A percentile compares a stretch with the other conserved stretches of the same genome.
Conservation (phyloP, 495 filamentous ascomycete genomes). For the Trichoderma orchidacearum region DNA sequence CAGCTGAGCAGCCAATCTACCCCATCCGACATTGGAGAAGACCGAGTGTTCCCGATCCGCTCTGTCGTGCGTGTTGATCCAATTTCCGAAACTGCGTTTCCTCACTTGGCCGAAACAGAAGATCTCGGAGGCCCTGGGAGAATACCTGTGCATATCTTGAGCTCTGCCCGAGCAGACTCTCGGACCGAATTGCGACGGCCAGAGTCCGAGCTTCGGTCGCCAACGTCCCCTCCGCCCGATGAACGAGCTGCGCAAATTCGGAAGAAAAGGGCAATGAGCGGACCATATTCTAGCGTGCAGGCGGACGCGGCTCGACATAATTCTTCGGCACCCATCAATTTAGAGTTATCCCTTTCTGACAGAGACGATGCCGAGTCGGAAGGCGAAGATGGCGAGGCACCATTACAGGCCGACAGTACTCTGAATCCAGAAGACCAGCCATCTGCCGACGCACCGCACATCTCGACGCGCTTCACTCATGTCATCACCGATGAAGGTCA, state of each 20-base stretch:
- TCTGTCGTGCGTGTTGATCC: conserved; percentile 67
- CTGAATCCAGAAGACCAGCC: background rate
- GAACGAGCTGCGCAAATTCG: background rate
- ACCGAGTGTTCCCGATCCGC: conserved; percentile 75
- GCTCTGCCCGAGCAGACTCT: background rate
- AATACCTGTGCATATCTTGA: background rate
- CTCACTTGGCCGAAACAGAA: conserved; percentile 5
- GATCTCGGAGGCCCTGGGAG: background rate
- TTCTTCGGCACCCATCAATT: conserved; percentile 6
- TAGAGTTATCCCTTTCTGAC: conserved; percentile 13
- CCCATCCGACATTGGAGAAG: conserved; percentile 9
- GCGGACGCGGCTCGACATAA: conserved; percentile 13
- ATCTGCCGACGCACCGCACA: conserved; percentile 19
- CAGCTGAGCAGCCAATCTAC: background rate
- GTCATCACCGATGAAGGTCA: conserved; percentile 68
- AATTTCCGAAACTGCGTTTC: conserved; percentile 12
- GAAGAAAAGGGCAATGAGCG: conserved; percentile 12
- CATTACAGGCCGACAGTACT: background rate
- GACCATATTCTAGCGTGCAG: conserved; percentile 15
- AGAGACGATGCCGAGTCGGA: conserved; percentile 19
- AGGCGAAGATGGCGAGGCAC: background rate
- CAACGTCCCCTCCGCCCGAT: background rate
- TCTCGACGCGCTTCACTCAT: conserved; percentile 71
- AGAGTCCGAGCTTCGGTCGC: background rate
- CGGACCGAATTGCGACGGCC: background rate